phyloP scores from a whole-genome alignment of 352 stramenopile species.

The Elongisporangium prolatum region DNA sequence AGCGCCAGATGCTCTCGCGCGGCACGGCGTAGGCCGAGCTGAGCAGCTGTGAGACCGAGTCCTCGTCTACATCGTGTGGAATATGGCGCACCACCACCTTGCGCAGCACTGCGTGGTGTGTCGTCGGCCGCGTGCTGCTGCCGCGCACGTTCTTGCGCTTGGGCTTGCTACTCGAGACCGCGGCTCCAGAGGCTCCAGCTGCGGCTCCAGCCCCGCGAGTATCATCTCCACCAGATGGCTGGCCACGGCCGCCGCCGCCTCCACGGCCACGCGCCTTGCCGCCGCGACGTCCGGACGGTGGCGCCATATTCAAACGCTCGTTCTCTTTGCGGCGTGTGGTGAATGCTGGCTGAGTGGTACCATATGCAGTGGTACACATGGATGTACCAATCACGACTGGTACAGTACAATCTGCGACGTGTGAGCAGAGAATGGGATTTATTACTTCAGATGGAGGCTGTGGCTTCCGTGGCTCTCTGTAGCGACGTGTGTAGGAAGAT shows the following conservation, averaged over 20 bases:
- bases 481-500: constrained; percentile 15
- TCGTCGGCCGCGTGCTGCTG: neutral
- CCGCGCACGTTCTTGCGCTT: neutral
- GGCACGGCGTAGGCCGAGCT: constrained; percentile 25
- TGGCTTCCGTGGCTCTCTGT: neutral
- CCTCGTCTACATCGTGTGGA: constrained; percentile 34
- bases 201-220: neutral
- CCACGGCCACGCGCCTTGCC: neutral
- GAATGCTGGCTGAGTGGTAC: neutral
- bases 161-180: neutral
- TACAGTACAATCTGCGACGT: neutral
- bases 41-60: constrained; percentile 31
- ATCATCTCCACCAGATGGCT: neutral
- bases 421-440: neutral
- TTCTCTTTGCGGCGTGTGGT: neutral
- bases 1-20: constrained; percentile 50
- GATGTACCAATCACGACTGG: neutral
- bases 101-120: constrained; percentile 26
- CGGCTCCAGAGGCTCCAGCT: neutral
- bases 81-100: constrained; percentile 76
- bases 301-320: neutral
- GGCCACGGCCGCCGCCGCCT: neutral
- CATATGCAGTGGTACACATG: neutral
- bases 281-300: neutral
- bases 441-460: neutral